Percentiles rank a stretch among this genome's conserved stretches.
Evolutionary conservation across 2,329 filamentous ascomycete species (phyloP).

Genomic region (Hymenoscyphus linearis): DNA sequence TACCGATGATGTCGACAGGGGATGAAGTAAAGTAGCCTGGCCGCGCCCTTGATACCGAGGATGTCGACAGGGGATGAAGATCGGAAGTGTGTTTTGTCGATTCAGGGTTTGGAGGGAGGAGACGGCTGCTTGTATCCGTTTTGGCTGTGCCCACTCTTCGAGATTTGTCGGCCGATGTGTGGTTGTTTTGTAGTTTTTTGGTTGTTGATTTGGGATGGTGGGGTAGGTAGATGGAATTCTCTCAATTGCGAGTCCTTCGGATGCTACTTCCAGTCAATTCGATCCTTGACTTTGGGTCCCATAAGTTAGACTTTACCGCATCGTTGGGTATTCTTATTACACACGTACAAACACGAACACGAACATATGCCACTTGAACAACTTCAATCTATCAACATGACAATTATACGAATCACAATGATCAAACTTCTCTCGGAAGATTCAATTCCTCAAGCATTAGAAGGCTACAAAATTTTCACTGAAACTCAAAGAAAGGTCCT

Average conservation of each 20-base stretch:
- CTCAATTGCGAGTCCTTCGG: no score
- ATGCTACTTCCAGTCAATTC: no score
- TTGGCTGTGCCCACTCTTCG: not conserved
- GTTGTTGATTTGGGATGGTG: no score
- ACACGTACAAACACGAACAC: no score
- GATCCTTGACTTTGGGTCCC: no score
- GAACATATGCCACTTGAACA: no score
- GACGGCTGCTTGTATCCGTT: not conserved
- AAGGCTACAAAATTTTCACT: constrained; percentile 15
- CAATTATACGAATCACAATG: constrained; percentile 14
- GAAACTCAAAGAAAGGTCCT: constrained; percentile 15
- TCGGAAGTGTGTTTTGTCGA: no score
- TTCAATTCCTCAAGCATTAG: constrained; percentile 6
- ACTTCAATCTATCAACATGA: not conserved
- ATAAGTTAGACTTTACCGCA: no score
- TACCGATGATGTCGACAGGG: not conserved
- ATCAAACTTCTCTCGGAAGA: constrained; percentile 12
- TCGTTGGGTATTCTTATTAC: no score
- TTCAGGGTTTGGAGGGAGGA: not conserved
- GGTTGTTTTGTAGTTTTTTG: no score
- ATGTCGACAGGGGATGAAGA: not conserved
- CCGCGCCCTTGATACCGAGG: not conserved
- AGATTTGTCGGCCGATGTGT: not conserved
- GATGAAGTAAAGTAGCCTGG: not conserved
- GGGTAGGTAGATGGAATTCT: no score